phyloP scores from a whole-genome alignment of 441 rosid genomes.

The Sinapis alba region DNA sequence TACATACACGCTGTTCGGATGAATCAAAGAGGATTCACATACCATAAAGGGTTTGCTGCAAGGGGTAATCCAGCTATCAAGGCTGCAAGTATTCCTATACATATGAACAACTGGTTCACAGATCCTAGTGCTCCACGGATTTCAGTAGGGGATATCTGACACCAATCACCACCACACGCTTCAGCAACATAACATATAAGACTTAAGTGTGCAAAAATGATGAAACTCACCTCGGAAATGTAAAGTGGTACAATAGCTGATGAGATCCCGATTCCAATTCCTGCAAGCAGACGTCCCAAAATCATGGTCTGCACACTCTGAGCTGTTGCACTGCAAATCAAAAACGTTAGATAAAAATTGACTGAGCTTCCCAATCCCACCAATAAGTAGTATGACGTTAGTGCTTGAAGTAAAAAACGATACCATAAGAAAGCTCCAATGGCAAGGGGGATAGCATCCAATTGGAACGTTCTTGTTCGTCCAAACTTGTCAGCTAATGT shows the following conservation, averaged over 20 bases:
- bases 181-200: neutral
- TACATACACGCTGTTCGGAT: neutral
- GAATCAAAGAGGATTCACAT: conserved; percentile 22
- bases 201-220: neutral
- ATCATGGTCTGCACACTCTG: conserved; percentile 90
- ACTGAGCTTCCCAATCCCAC: neutral
- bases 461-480: conserved; percentile 82
- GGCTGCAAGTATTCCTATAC: conserved; percentile 94
- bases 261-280: conserved; percentile 96
- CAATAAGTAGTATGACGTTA: neutral
- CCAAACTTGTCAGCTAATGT: conserved; percentile 95
- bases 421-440: conserved; percentile 88
- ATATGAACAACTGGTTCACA: conserved; percentile 93
- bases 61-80: conserved; percentile 96
- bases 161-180: conserved; percentile 29
- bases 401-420: conserved; percentile 1
- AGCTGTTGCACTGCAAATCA: conserved; percentile 74
- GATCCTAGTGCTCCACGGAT: conserved; percentile 97
- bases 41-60: conserved; percentile 90
- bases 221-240: conserved; percentile 80
- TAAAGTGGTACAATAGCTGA: conserved; percentile 97
- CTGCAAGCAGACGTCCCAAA: conserved; percentile 94
- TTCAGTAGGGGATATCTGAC: conserved; percentile 96
- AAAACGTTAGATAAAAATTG: conserved; percentile 12
- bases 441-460: conserved; percentile 93